Conservation (phyloP, 1,284 basidiomycete species). For the Leccinum glutinopallens region DNA sequence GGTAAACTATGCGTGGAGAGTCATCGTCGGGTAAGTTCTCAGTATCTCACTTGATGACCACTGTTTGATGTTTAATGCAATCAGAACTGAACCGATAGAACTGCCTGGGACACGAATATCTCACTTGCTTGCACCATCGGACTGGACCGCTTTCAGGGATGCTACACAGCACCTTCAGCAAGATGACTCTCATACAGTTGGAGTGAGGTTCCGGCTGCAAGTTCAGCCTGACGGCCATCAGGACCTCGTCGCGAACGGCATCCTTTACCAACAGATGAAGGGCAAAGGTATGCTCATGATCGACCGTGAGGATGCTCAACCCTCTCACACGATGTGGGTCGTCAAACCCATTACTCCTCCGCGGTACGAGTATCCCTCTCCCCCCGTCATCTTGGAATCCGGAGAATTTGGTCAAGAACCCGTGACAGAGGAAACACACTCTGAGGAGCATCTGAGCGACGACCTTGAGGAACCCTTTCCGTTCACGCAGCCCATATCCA, state of each 20-base stretch:
- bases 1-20: constrained; percentile 93
- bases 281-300: constrained; percentile 99
- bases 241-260: constrained; percentile 48
- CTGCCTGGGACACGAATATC: constrained; percentile 83
- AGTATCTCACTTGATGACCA: neutral
- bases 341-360: constrained; percentile 82
- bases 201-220: constrained; percentile 87
- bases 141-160: constrained; percentile 85
- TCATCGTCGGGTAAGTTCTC: constrained; percentile 83
- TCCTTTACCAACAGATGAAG: constrained; percentile 88
- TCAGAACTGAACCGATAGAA: constrained; percentile 83
- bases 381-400: constrained; percentile 56
- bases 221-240: constrained; percentile 63
- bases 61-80: constrained; percentile 16
- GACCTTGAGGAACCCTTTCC: constrained; percentile 70
- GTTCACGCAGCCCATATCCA: constrained; percentile 74
- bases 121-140: constrained; percentile 79
- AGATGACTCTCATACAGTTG: constrained; percentile 94
- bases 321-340: constrained; percentile 99
- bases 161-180: constrained; percentile 86
- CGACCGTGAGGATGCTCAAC: constrained; percentile 82
- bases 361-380: constrained; percentile 62
- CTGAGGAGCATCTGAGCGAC: constrained; percentile 30
- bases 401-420: constrained; percentile 57
- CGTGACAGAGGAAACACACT: constrained; percentile 35